Percentiles rank a stretch among this genome's conserved stretches.
Conservation (phyloP, 257 asterid genomes). For the Cinchona pubescens region DNA sequence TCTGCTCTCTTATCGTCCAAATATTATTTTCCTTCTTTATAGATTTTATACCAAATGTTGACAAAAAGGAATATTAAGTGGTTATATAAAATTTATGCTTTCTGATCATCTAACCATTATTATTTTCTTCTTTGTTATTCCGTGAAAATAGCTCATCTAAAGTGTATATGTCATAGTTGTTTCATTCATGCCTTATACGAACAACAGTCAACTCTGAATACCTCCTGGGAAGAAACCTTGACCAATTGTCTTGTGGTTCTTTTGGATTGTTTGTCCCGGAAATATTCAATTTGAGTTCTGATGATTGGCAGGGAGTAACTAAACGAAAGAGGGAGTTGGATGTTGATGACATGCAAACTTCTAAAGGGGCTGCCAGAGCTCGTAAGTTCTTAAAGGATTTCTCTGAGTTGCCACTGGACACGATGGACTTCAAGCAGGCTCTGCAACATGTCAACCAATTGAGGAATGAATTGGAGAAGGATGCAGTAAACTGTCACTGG, state of each 20-base stretch:
- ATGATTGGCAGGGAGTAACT: constrained; percentile 43
- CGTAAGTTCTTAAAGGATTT: constrained; percentile 74
- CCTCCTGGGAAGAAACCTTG: neutral
- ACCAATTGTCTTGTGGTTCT: neutral
- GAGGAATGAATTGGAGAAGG: constrained; percentile 65
- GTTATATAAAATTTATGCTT: neutral
- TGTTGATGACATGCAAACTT: constrained; percentile 53
- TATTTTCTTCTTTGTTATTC: neutral
- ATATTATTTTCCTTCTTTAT: neutral
- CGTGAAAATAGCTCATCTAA: neutral
- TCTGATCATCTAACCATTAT: neutral
- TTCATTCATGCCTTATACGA: neutral
- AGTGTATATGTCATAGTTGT: too few relatives aligned
- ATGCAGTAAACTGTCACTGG: constrained; percentile 59
- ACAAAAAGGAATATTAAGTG: neutral
- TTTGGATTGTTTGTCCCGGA: neutral
- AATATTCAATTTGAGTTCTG: neutral
- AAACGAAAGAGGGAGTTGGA: constrained; percentile 69
- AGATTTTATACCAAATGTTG: neutral
- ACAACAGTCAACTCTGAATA: too few relatives aligned
- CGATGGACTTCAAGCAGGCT: constrained; percentile 61
- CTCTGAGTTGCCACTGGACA: constrained; percentile 68
- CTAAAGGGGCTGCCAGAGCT: constrained; percentile 66
- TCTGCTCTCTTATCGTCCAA: neutral
- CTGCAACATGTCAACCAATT: constrained; percentile 45